These are phyloP conservation scores for Rhynchosporium agropyri DNA, from an alignment of 2,329 filamentous ascomycete species.

Conservation along the genomic window DNA sequence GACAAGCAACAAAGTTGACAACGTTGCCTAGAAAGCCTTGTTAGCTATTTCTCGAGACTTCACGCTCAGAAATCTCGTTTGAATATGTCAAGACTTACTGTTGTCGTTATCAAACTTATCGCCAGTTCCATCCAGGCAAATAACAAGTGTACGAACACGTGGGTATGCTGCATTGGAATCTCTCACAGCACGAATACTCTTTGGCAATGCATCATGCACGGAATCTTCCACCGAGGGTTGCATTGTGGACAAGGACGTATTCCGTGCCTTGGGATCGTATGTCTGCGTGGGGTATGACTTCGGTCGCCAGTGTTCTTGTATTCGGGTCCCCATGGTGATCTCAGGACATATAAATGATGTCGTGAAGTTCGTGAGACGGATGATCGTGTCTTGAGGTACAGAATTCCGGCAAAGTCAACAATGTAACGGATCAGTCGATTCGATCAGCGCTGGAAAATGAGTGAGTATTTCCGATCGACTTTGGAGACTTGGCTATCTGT, in stretches of 20 bases:
- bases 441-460: background rate
- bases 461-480: background rate
- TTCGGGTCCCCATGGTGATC: slow-evolving; percentile 2
- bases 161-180: slow-evolving; percentile 7
- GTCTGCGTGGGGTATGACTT: slow-evolving; percentile 10
- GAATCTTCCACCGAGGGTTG: background rate
- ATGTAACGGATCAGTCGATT: background rate
- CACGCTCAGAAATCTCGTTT: background rate
- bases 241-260: slow-evolving; percentile 6
- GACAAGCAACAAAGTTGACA: slow-evolving; percentile 47
- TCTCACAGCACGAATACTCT: slow-evolving; percentile 18
- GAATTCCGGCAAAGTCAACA: background rate
- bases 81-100: slow-evolving; percentile 25
- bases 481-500: background rate
- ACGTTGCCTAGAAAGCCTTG: slow-evolving; percentile 42
- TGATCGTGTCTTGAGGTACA: background rate
- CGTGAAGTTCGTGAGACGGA: background rate
- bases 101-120: slow-evolving; percentile 49
- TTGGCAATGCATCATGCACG: background rate
- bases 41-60: background rate
- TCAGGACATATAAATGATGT: background rate
- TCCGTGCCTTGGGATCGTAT: background rate
- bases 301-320: slow-evolving; percentile 19
- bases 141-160: slow-evolving; percentile 15
- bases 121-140: slow-evolving; percentile 48